Base-by-base conservation (phyloP, 2,329 filamentous ascomycete species). In the Dissoconium aciculare region DNA sequence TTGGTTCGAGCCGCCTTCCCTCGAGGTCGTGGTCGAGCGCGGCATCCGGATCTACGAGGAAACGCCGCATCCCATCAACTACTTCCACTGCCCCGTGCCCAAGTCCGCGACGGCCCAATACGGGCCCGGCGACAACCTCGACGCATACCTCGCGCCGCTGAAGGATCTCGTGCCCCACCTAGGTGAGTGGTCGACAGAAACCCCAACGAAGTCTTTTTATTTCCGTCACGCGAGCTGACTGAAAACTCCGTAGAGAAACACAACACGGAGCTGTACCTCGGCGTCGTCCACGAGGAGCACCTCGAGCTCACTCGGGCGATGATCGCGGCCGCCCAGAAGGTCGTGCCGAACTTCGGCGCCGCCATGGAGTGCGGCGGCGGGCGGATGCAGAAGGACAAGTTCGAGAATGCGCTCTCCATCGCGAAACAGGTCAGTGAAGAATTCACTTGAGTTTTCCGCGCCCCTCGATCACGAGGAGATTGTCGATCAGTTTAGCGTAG, bases 11-110 rank as follows among this genome's bases (percentile, higher is more conserved):
- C 60, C 62, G 0, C 45, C 46, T 5, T 55, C 59, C 27, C 42
- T 51, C 24, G 39, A 36, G 12, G 37, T 41, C 8, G 35, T 48
- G 5, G 41, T 62, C 4, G 51, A 59, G 9, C 37, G 62, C 13
- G 54, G 51, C 4, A 57, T 55, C 24, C 43, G 36, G 1, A 39
- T 60, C 11, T 37, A 48, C 9, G 32, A 44, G 4, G 29, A 34
- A 2, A 36, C 53, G 2, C 34, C 46, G 4, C 48, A 52, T 26
- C 34, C 36, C 5, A 50, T 64, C 14, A 39, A 53, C 27, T 65
- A 51, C 47, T 40, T 64, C 17, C 61, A 64, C 34, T 50, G 62
- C 43, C 60, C 61, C 3, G 59, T 64, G 2, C 58, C 59, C 0
- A 57, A 52, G 30, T 40, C 37, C 12, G 48, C 49, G 9, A 41